These are phyloP conservation scores for Boletus rex-veris DNA, from an alignment of 768 basidiomycete genomes.

Conservation along the genomic window DNA sequence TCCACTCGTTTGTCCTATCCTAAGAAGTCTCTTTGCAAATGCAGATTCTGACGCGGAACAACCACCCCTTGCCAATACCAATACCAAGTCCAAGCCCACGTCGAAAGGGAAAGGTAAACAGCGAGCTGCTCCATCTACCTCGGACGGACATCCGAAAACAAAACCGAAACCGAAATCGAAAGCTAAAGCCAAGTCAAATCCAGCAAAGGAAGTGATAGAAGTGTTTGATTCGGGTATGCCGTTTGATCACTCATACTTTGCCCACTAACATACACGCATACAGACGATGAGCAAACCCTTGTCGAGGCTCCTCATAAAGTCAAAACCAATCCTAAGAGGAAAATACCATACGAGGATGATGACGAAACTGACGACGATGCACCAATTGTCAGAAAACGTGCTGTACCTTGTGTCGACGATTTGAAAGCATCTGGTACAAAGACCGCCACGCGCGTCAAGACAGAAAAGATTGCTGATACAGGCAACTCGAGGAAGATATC, in stretches of 20 bases:
- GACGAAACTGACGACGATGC: background rate
- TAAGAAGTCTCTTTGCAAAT: background rate
- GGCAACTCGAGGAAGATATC: background rate
- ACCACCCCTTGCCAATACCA: background rate
- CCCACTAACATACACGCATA: background rate
- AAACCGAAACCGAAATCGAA: constrained; percentile 6
- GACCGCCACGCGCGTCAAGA: background rate
- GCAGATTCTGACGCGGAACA: constrained; percentile 3
- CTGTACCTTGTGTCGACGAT: background rate
- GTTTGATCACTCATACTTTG: background rate
- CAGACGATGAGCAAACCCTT: constrained; percentile 29
- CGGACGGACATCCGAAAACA: background rate
- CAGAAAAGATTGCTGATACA: background rate
- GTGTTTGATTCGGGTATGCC: constrained; percentile 15
- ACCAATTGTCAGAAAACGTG: background rate
- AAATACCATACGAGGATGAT: background rate
- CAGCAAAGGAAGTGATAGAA: constrained; percentile 3
- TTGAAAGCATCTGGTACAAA: background rate
- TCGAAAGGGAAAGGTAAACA: constrained; percentile 14
- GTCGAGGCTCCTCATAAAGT: constrained; percentile 21
- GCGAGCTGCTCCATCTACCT: background rate
- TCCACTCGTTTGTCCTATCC: background rate
- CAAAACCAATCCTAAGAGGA: background rate
- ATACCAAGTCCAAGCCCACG: background rate
- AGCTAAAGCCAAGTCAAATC: constrained; percentile 7